These are phyloP conservation scores for Medicago lupulina DNA, from an alignment of 306 rosid genomes.

Conservation along the genomic window DNA sequence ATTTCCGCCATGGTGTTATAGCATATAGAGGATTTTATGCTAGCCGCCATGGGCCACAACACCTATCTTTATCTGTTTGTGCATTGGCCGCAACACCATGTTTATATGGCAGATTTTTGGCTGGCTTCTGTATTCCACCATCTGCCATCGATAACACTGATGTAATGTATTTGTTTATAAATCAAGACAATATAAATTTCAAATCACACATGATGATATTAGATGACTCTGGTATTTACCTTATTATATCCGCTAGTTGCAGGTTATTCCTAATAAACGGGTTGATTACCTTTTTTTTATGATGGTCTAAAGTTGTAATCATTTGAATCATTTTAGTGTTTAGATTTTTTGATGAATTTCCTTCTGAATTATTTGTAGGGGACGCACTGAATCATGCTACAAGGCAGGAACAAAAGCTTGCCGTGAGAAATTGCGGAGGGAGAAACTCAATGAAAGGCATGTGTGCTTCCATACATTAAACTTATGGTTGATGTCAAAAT, in stretches of 20 bases:
- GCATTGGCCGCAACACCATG: too few relatives aligned
- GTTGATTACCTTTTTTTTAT: slow-evolving; percentile 6
- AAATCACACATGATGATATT: background rate
- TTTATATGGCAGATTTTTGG: too few relatives aligned
- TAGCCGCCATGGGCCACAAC: too few relatives aligned
- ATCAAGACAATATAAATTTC: background rate
- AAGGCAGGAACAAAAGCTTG: slow-evolving; percentile 77
- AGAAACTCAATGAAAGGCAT: slow-evolving; percentile 85
- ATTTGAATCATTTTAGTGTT: slow-evolving; percentile 16
- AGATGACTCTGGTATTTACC: background rate
- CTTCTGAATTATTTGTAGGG: slow-evolving; percentile 49
- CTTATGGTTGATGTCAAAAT: slow-evolving; percentile 16
- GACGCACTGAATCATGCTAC: slow-evolving; percentile 56
- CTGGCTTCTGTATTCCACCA: background rate
- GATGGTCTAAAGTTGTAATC: background rate
- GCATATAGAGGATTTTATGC: background rate
- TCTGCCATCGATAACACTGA: background rate
- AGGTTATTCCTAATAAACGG: slow-evolving; percentile 3
- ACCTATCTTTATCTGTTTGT: too few relatives aligned
- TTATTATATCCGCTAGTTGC: background rate
- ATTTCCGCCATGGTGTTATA: background rate
- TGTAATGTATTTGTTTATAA: background rate
- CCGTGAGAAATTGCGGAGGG: slow-evolving; percentile 92
- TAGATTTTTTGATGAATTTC: slow-evolving; percentile 29
- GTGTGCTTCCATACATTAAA: slow-evolving; percentile 32